Conservation (phyloP, 192 early-diverging fungal species). For the Cetraspora pellucida region DNA sequence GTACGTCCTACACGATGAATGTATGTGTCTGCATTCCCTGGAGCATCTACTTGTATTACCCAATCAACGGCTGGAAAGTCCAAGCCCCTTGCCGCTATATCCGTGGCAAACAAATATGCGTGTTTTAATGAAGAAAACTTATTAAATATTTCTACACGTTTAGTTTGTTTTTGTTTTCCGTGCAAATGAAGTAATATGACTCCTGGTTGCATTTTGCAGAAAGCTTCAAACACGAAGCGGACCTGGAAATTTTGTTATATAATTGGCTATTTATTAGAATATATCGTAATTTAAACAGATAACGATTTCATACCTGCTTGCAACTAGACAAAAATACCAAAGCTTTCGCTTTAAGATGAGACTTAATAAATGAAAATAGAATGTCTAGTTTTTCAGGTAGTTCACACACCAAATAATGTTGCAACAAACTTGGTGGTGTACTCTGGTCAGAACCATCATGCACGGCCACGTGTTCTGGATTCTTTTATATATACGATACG, state of each 20-base stretch:
- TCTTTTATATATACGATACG: conserved; percentile 38
- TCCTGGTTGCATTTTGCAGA: conserved; percentile 94
- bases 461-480: conserved; percentile 95
- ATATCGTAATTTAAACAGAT: neutral
- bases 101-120: conserved; percentile 88
- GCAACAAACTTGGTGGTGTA: conserved; percentile 82
- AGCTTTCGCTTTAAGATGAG: conserved; percentile 87
- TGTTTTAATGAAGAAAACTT: conserved; percentile 78
- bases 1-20: conserved; percentile 98
- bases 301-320: conserved; percentile 74
- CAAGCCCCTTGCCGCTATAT: conserved; percentile 94
- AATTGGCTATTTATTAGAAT: neutral
- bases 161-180: conserved; percentile 96
- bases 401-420: conserved; percentile 84
- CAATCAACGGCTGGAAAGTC: conserved; percentile 99
- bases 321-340: conserved; percentile 95
- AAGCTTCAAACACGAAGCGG: conserved; percentile 92
- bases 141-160: conserved; percentile 92
- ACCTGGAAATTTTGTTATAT: conserved; percentile 42
- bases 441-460: conserved; percentile 76
- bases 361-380: conserved; percentile 91
- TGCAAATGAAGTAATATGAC: conserved; percentile 88
- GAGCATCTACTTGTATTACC: conserved; percentile 98
- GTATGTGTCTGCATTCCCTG: conserved; percentile 95
- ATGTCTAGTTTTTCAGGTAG: conserved; percentile 93